Evolutionary conservation across 352 stramenopile species (phyloP), one percentile per base, ranked within the genome.

Genomic region (Phytophthora citrophthora): DNA sequence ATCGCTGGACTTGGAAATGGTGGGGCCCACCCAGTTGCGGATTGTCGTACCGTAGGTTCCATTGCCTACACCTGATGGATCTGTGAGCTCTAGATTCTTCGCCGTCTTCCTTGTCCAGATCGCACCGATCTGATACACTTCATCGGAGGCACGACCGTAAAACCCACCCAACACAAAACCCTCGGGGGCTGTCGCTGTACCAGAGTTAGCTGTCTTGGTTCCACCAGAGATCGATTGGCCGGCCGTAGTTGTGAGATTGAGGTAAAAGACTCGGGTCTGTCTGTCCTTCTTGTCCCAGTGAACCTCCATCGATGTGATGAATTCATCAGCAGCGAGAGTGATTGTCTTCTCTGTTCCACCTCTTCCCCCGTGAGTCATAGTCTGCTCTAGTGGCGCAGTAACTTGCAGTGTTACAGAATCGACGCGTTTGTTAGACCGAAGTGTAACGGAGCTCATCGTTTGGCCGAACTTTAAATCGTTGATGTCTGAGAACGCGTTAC

Each of bases 341-440:
- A 39, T 4, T 39, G 10, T 39, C 32, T 39, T 0, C 32, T 39
- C 32, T 5, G 32, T 39, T n/a, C 32, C 32, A 39, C 32, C 32
- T 12, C 15, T 29, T 41, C 27, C 5, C 20, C n/a, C 46, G 16
- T 41, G 32, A 39, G 10, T 39, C 32, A 13, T 8, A 1, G 60
- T 76, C 10, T 40, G 5, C 15, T 53, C 52, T 7, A 39, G 57
- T 1, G 70, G 68, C 5, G 40, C 38, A 0, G 62, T 59, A 1
- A 79, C 36, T 3, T 63, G 54, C 16, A 88, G 16, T 6, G 72
- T 75, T 3, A 88, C 68, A 0, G 54, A 61, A 61, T 88, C 76
- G 1, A 88, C 53, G 20, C 79, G 74, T n/a, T 61, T 49, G 1
- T 20, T 23, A 2, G 56, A 64, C 13, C 73, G 47, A 49, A 74